phyloP scores from a whole-genome alignment of 345 rosid species.

The Gossypium rotundifolium region DNA sequence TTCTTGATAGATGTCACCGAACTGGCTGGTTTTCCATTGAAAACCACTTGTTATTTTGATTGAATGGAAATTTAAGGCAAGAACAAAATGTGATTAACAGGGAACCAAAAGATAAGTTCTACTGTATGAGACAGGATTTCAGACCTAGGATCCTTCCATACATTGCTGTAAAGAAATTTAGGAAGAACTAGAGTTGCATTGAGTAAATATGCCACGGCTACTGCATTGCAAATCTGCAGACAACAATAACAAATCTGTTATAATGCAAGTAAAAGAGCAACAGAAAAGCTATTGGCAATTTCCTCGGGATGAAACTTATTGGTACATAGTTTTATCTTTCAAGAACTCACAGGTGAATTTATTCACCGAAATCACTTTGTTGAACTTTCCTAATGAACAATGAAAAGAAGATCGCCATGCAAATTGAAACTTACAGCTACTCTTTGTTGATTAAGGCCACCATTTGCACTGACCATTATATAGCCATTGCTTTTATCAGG shows the following conservation, averaged over 20 bases:
- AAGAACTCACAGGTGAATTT: not conserved
- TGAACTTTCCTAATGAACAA: not conserved
- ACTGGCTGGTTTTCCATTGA: slow-evolving; percentile 54
- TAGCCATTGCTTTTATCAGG: slow-evolving; percentile 51
- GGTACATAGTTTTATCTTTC: not conserved
- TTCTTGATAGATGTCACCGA: slow-evolving; percentile 79
- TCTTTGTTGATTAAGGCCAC: slow-evolving; percentile 93
- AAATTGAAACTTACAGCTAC: slow-evolving; percentile 67
- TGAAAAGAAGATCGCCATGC: slow-evolving; percentile 1
- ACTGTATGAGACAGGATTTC: slow-evolving; percentile 14
- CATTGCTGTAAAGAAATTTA: slow-evolving; percentile 85
- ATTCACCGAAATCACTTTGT: not conserved
- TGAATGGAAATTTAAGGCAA: not conserved
- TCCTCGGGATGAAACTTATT: not conserved
- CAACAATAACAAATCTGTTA: slow-evolving; percentile 2
- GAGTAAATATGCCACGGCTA: slow-evolving; percentile 71
- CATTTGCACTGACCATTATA: slow-evolving; percentile 78
- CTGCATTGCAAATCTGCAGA: slow-evolving; percentile 76
- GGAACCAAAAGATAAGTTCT: not conserved
- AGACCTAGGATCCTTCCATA: slow-evolving; percentile 98
- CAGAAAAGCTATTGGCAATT: not conserved
- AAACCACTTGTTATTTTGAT: not conserved
- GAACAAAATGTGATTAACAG: not conserved
- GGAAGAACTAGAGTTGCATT: slow-evolving; percentile 79
- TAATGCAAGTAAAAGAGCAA: slow-evolving; percentile 1